These are phyloP conservation scores for Lycium barbarum DNA, from an alignment of 257 asterid genomes.

Conservation along the genomic window DNA sequence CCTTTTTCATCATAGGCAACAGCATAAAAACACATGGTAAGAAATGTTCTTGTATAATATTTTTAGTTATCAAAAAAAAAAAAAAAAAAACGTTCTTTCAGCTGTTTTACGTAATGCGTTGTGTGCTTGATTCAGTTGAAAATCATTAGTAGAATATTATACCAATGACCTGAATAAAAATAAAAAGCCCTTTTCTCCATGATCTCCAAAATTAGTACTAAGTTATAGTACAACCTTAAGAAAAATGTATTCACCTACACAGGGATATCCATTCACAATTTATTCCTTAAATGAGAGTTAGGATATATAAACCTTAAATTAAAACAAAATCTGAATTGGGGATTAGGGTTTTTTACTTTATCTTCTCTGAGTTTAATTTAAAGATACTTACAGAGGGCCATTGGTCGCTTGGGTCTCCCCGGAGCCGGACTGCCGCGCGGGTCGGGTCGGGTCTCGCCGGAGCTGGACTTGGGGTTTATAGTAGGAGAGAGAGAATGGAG, in stretches of 20 bases:
- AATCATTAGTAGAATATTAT: not conserved
- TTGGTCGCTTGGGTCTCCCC: not conserved
- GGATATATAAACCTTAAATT: not conserved
- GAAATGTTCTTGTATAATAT: not conserved
- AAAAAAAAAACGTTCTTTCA: not conserved
- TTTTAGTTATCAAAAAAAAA: not conserved
- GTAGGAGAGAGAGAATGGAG: not conserved
- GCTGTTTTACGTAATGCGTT: not conserved
- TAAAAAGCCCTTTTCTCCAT: not conserved
- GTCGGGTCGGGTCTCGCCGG: not conserved
- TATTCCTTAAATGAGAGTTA: not conserved
- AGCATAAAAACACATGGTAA: not conserved
- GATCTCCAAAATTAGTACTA: not conserved
- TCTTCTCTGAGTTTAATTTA: not conserved
- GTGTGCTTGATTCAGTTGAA: not conserved
- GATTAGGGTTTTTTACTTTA: not conserved
- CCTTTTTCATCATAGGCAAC: not conserved
- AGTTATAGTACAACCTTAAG: not conserved
- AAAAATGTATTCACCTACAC: not conserved
- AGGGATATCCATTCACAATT: not conserved
- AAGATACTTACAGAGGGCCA: constrained; percentile 11
- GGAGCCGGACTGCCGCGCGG: not conserved
- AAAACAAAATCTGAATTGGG: not conserved
- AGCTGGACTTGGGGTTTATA: constrained; percentile 9
- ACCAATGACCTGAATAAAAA: not conserved